Evolutionary conservation across 768 basidiomycete genomes (phyloP).

Genomic region (Trametes meyenii): DNA sequence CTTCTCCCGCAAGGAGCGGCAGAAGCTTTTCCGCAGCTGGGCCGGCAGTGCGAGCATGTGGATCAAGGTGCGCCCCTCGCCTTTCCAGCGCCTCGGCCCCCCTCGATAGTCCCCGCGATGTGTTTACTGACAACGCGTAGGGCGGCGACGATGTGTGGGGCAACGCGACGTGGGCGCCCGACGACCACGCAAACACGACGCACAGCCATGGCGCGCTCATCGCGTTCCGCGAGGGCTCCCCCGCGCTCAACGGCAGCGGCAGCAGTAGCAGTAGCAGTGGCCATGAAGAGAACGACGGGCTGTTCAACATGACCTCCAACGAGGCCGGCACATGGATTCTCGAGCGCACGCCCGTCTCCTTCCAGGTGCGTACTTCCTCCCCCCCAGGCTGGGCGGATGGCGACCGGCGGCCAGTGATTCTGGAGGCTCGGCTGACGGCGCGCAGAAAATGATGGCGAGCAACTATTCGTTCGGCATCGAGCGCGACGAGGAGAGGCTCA

Average conservation of each 20-base stretch:
- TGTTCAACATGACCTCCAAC: constrained; percentile 74
- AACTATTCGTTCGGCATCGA: constrained; percentile 95
- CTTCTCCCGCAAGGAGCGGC: constrained; percentile 89
- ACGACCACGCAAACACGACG: constrained; percentile 57
- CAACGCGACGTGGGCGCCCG: constrained; percentile 71
- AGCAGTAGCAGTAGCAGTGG: no score
- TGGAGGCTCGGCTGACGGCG: neutral
- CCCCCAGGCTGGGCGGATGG: neutral
- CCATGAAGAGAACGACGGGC: constrained; percentile 19
- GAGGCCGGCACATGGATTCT: constrained; percentile 81
- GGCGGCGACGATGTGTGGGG: constrained; percentile 90
- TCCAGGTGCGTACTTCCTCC: constrained; percentile 61
- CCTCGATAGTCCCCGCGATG: neutral
- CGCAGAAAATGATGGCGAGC: constrained; percentile 73
- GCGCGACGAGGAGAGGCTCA: constrained; percentile 63
- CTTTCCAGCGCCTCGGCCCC: neutral
- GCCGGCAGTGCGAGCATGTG: constrained; percentile 93
- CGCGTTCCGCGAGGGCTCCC: constrained; percentile 60
- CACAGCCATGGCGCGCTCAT: constrained; percentile 83
- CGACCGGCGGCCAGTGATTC: neutral
- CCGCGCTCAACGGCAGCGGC: constrained; percentile 1
- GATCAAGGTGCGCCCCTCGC: constrained; percentile 65
- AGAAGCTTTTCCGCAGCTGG: constrained; percentile 91
- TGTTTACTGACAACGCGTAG: constrained; percentile 37
- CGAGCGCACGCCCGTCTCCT: constrained; percentile 78